Base-by-base conservation (phyloP, 169 alveolate genomes). In the Sarcocystis neurona region DNA sequence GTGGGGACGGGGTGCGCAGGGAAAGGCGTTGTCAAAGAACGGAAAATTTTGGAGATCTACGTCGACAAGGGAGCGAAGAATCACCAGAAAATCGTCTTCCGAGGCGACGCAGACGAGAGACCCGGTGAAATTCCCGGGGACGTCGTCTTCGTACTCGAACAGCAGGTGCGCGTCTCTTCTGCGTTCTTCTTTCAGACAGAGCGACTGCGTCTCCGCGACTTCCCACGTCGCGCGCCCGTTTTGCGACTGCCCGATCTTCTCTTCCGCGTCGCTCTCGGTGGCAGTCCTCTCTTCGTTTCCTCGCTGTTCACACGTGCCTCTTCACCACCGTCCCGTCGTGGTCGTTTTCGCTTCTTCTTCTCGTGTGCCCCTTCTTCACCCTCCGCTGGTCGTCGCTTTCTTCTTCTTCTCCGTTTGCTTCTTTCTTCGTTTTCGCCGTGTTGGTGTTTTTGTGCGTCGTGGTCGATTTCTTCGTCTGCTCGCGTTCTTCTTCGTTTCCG, bases 81-180 rank as follows among this genome's bases (percentile, higher is more conserved):
- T 93, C 97, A 97, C 41, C 98, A 98, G 90, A 96, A 95, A 94
- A 97, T 97, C 60, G 94, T 95, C 44, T 96, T 97, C 94, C 96
- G 96, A 75, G 99, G 99, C 3, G 99, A 98, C 93, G 99, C 99
- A 39, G 99, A 98, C 91, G 99, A 98, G 94, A 94, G 95, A 39
- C 99, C 99, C 37, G 98, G 96, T 84, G 97, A 94, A 43, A 96
- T 96, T 58, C 97, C 99, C 27, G 99, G 99, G 41, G 99, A 97
- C 79, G 98, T 98, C 84, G 95, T 97, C 68, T 94, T 98, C 89
- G 94, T 95, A 68, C 91, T 96, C 77, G 94, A 95, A 82, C 98
- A 95, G 89, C 96, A 94, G 85, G 93, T 68, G 46, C 58, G 87
- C 32, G 4, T 53, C 30, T 53, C 23, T 53, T 53, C 30, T 23